A percentile compares a stretch with the other conserved stretches of the same genome.
These are phyloP conservation scores for Carex myosuroides DNA, from an alignment of 176 grass and related monocot species.

Conservation along the genomic window DNA sequence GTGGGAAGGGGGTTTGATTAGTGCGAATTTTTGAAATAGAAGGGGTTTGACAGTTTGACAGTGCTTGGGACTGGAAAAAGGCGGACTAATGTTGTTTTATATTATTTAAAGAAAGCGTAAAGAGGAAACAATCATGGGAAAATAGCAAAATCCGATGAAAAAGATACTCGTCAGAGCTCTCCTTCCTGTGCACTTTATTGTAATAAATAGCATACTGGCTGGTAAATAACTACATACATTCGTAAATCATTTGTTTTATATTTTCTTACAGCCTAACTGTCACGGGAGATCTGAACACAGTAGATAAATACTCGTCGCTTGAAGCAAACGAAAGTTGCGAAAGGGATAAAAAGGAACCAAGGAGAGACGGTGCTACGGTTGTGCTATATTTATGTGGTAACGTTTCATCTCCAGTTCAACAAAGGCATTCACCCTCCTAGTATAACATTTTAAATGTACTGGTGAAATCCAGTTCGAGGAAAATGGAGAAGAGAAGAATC, in stretches of 20 bases:
- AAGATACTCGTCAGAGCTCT: not conserved
- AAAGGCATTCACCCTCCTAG: not conserved
- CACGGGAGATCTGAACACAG: not conserved
- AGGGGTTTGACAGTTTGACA: not conserved
- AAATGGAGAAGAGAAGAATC: not conserved
- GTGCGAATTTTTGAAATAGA: slow-evolving; percentile 17
- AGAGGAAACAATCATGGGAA: slow-evolving; percentile 7
- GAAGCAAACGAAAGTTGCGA: slow-evolving; percentile 10
- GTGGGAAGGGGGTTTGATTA: not conserved
- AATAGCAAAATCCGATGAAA: not conserved
- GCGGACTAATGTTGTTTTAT: slow-evolving; percentile 22
- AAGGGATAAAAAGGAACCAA: not conserved
- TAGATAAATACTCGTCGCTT: not conserved
- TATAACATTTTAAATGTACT: not conserved
- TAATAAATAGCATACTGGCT: not conserved
- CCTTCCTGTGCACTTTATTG: not conserved
- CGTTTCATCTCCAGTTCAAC: not conserved
- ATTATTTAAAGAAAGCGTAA: slow-evolving; percentile 25
- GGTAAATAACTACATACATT: not conserved
- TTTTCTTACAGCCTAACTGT: not conserved
- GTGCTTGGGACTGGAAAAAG: slow-evolving; percentile 14
- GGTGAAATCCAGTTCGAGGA: not conserved
- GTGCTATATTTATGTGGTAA: not conserved
- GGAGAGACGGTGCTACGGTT: not conserved
- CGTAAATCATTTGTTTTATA: not conserved